Conservation (phyloP, 768 basidiomycete genomes). For the Boletus huronensis region DNA sequence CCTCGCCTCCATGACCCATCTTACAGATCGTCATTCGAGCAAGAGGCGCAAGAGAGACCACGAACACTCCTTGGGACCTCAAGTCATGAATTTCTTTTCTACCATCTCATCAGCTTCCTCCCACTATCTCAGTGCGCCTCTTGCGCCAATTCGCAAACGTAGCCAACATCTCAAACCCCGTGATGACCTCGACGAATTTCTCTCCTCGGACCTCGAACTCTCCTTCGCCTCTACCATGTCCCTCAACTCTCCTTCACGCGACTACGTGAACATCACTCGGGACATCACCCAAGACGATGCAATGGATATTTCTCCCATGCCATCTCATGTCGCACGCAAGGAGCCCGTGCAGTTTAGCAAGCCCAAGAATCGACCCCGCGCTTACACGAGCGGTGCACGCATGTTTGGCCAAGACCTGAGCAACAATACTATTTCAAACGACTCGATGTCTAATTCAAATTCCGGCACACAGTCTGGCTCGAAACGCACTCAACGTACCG, state of each 20-base stretch:
- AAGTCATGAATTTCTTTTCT: constrained; percentile 56
- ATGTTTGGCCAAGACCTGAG: constrained; percentile 74
- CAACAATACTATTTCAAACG: constrained; percentile 44
- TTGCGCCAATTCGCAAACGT: constrained; percentile 46
- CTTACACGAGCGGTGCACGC: constrained; percentile 61
- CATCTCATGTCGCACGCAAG: constrained; percentile 27
- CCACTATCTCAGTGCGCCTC: constrained; percentile 40
- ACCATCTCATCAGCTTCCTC: constrained; percentile 39
- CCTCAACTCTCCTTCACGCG: constrained; percentile 63
- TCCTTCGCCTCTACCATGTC: constrained; percentile 85
- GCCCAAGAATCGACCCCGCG: constrained; percentile 50
- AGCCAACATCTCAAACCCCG: constrained; percentile 41
- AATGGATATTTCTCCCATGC: constrained; percentile 83
- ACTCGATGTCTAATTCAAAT: constrained; percentile 26
- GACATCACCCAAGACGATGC: constrained; percentile 51
- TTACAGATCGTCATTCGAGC: constrained; percentile 39
- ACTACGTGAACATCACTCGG: constrained; percentile 42
- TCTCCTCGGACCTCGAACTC: constrained; percentile 73
- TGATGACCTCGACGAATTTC: constrained; percentile 62
- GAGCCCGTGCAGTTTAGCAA: constrained; percentile 30
- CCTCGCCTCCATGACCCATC: constrained; percentile 35
- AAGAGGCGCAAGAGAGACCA: constrained; percentile 46
- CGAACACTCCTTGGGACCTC: constrained; percentile 27
- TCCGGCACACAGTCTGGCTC: constrained; percentile 36
- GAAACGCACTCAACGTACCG: constrained; percentile 60